Conservation (phyloP, 2,329 filamentous ascomycete species). For the Apiospora sp. region DNA sequence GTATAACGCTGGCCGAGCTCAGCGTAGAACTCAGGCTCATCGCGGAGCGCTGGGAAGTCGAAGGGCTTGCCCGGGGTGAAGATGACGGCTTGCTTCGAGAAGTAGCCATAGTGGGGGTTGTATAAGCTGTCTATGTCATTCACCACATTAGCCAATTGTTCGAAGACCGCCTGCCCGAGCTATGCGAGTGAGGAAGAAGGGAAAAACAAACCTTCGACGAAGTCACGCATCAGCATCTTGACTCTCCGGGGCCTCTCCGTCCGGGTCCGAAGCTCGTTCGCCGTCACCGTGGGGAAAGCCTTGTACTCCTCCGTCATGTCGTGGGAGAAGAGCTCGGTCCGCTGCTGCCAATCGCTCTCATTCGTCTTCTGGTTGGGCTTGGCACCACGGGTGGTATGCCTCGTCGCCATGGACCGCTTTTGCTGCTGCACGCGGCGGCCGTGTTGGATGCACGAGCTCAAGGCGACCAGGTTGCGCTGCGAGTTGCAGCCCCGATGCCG, state of each 20-base stretch:
- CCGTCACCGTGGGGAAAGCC: slow-evolving; percentile 83
- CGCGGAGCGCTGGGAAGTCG: slow-evolving; percentile 80
- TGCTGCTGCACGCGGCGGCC: slow-evolving; percentile 49
- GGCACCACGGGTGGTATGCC: slow-evolving; percentile 37
- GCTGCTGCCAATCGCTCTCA: slow-evolving; percentile 86
- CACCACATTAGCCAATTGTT: slow-evolving; percentile 26
- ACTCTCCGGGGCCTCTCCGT: slow-evolving; percentile 83
- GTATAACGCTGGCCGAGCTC: slow-evolving; percentile 82
- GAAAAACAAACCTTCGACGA: slow-evolving; percentile 79
- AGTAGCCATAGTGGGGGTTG: slow-evolving; percentile 94
- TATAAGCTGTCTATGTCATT: slow-evolving; percentile 80
- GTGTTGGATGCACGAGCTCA: slow-evolving; percentile 49
- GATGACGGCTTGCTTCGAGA: slow-evolving; percentile 95
- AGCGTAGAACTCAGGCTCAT: slow-evolving; percentile 85
- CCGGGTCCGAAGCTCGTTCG: slow-evolving; percentile 76
- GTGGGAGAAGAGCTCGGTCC: slow-evolving; percentile 75
- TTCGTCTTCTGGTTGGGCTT: slow-evolving; percentile 44
- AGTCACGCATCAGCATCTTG: slow-evolving; percentile 97
- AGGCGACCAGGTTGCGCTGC: slow-evolving; percentile 51
- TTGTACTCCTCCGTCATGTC: slow-evolving; percentile 84
- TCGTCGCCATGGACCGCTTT: slow-evolving; percentile 41
- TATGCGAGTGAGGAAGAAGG: not conserved
- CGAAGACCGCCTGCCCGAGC: not conserved
- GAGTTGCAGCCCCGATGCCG: slow-evolving; percentile 73
- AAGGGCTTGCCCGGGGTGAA: slow-evolving; percentile 94